Evolutionary conservation across 106 monocot species (phyloP), one percentile per base, ranked within the genome.

Genomic region (Phalaenopsis equestris): DNA sequence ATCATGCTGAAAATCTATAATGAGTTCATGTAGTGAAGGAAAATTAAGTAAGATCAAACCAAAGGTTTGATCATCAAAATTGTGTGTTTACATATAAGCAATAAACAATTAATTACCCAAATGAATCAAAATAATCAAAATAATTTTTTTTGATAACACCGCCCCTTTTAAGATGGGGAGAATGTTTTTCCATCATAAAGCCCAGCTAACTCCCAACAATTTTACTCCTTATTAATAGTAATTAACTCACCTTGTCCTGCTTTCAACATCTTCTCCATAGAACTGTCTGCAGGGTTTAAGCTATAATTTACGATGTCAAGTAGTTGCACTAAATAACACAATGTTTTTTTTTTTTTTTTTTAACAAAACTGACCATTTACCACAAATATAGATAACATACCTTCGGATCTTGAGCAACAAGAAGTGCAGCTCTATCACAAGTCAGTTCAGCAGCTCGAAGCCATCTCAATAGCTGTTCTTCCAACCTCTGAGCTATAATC

Each of bases 381-480:
- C 21, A 7, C 21, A 64, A 12, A 49, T 41, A 36, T 8, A 46
- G 24, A 52, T 17, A 18, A 18, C 41, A 74, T 94, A 97, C 97
- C 92, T 97, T 94, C 18, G 94, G 92, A 86, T 94, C 92, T 87
- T 92, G 92, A 79, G 90, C 89, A 73, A 97, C 97, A 84, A 97
- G 94, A 82, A 97, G 97, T 85, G 94, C 94, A 52, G 97, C 97
- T 67, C 97, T 83, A 42, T 97, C 97, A 79, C 97, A 97, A 83
- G 97, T 97, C 42, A 97, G 86, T 82, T 97, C 94, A 70, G 97
- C 97, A 78, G 94, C 89, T 81, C 97, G 90, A 67, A 97, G 81
- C 97, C 97, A 97, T 58, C 92, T 87, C 61, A 81, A 89, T 16
- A 94, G 84, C 65, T 97, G 97, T 73, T 97, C 97, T 88, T 97